Percentiles rank a stretch among this genome's conserved stretches.
Evolutionary conservation across 1,284 basidiomycete genomes (phyloP).

Genomic region (Phenoliferia sp.): DNA sequence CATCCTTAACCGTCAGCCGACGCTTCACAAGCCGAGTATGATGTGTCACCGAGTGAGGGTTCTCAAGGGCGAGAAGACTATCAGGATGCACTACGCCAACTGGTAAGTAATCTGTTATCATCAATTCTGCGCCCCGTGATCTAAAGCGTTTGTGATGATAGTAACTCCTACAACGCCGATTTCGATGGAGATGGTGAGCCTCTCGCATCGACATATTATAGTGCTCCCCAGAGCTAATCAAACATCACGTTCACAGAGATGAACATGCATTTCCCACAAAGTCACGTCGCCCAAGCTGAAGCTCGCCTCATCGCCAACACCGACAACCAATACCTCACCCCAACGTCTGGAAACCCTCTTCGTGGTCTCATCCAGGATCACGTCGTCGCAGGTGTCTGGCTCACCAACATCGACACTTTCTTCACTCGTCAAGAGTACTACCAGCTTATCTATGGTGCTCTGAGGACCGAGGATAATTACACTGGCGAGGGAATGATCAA

Average conservation of each 20-base stretch:
- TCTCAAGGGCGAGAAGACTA: slow-evolving; percentile 93
- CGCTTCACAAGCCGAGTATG: slow-evolving; percentile 99
- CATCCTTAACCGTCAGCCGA: slow-evolving; percentile 96
- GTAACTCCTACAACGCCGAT: slow-evolving; percentile 99
- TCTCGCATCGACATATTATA: neutral
- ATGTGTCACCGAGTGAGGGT: slow-evolving; percentile 96
- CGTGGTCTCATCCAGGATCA: slow-evolving; percentile 99
- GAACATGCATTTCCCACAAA: slow-evolving; percentile 99
- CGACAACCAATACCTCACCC: slow-evolving; percentile 97
- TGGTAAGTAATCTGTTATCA: slow-evolving; percentile 58
- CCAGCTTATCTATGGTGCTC: slow-evolving; percentile 91
- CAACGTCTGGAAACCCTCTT: slow-evolving; percentile 94
- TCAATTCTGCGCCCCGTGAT: neutral
- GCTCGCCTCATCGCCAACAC: slow-evolving; percentile 94
- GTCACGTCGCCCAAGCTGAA: slow-evolving; percentile 87
- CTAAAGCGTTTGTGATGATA: slow-evolving; percentile 37
- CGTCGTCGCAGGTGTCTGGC: slow-evolving; percentile 97
- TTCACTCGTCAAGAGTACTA: slow-evolving; percentile 95
- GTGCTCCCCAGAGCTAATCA: neutral
- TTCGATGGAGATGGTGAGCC: slow-evolving; percentile 91
- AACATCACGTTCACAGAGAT: slow-evolving; percentile 60
- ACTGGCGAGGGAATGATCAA: slow-evolving; percentile 63
- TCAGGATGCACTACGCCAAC: slow-evolving; percentile 99
- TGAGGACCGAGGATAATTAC: slow-evolving; percentile 80
- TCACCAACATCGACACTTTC: slow-evolving; percentile 94